These are phyloP conservation scores for Lipomyces mesembrius DNA, from an alignment of 805 yeast species.

Conservation along the genomic window DNA sequence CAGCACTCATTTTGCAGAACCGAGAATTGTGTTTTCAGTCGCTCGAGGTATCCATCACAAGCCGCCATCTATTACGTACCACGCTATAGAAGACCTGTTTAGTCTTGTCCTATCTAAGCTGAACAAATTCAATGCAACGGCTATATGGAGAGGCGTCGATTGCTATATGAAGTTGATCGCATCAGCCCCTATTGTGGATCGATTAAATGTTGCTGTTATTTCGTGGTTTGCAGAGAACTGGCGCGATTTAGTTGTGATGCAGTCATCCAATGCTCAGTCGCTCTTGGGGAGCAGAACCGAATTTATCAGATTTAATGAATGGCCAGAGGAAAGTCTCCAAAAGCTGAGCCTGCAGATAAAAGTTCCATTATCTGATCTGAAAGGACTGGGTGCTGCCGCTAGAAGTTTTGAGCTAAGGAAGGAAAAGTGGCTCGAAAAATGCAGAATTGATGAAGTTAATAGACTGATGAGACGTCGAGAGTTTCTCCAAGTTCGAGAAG, in stretches of 20 bases:
- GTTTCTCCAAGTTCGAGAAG: constrained; percentile 16
- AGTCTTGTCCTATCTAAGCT: constrained; percentile 7
- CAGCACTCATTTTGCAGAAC: constrained; percentile 28
- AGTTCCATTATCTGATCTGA: constrained; percentile 21
- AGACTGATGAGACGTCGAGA: constrained; percentile 25
- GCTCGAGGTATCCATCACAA: constrained; percentile 24
- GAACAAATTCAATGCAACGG: constrained; percentile 23
- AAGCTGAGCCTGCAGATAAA: constrained; percentile 28
- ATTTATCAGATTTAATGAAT: constrained; percentile 19
- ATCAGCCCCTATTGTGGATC: constrained; percentile 22
- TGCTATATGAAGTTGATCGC: constrained; percentile 27
- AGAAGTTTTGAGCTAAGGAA: constrained; percentile 15
- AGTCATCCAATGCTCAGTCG: not conserved
- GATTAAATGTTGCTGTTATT: constrained; percentile 10
- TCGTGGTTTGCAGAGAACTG: constrained; percentile 31
- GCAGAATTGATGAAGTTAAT: constrained; percentile 27
- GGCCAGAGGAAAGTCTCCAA: constrained; percentile 28
- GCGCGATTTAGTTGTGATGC: constrained; percentile 26
- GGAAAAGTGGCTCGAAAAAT: constrained; percentile 30
- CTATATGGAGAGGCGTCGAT: constrained; percentile 34
- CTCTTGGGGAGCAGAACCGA: constrained; percentile 8
- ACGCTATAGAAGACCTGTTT: constrained; percentile 30
- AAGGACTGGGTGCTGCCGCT: constrained; percentile 22
- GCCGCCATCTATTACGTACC: constrained; percentile 21
- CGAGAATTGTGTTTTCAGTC: constrained; percentile 32